A percentile compares a stretch with the other conserved stretches of the same genome.
These are phyloP conservation scores for Raffaelea albimanens DNA, from an alignment of 2,329 filamentous ascomycete genomes.

Conservation along the genomic window DNA sequence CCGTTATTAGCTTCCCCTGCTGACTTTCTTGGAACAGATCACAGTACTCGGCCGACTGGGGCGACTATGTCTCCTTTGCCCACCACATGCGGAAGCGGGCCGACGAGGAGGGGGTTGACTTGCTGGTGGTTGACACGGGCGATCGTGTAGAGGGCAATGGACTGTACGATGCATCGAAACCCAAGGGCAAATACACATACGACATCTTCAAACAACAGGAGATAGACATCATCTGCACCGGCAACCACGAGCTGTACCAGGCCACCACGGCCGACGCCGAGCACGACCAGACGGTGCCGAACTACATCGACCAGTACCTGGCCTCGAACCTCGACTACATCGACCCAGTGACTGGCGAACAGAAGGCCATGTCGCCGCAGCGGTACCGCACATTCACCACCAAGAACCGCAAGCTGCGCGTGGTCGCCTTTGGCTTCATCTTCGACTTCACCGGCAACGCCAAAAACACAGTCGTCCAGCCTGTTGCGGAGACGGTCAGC, in stretches of 20 bases:
- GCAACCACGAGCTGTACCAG: conserved; percentile 94
- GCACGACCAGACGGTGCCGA: conserved; percentile 69
- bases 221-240: conserved; percentile 76
- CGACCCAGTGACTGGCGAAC: conserved; percentile 53
- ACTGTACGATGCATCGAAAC: conserved; percentile 79
- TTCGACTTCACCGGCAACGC: conserved; percentile 89
- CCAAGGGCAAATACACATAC: conserved; percentile 82
- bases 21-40: conserved; percentile 38
- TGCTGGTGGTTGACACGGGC: conserved; percentile 91
- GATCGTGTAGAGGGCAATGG: conserved; percentile 91
- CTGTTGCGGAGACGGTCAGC: conserved; percentile 69
- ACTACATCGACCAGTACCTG: conserved; percentile 72
- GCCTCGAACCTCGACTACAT: conserved; percentile 91
- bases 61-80: conserved; percentile 92
- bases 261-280: conserved; percentile 68
- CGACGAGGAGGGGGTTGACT: conserved; percentile 68
- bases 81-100: conserved; percentile 71
- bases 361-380: conserved; percentile 62
- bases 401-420: conserved; percentile 73
- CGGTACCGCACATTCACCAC: conserved; percentile 86
- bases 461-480: conserved; percentile 80
- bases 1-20: neutral
- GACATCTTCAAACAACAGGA: conserved; percentile 76
- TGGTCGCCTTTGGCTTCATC: conserved; percentile 87
- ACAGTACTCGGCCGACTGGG: conserved; percentile 94